phyloP scores from a whole-genome alignment of 305 asterid species.

The Nicotiana rustica region DNA sequence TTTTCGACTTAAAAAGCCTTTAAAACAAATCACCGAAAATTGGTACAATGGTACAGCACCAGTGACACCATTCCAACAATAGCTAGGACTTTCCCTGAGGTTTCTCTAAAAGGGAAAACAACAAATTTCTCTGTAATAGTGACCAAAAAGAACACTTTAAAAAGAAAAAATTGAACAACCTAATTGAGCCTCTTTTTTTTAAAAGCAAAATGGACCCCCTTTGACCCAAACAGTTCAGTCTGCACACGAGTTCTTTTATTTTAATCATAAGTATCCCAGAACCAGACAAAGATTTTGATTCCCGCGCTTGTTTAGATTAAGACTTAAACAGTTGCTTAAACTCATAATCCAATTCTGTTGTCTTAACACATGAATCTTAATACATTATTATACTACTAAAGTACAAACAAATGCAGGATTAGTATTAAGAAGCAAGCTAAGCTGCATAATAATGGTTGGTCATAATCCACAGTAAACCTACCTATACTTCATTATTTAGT shows the following conservation, averaged over 20 bases:
- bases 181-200: neutral
- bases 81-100: conserved; percentile 29
- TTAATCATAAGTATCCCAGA: conserved; percentile 28
- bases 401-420: conserved; percentile 25
- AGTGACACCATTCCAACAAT: conserved; percentile 28
- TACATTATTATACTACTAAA: conserved; percentile 35
- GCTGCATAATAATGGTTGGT: conserved; percentile 43
- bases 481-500: conserved; percentile 36
- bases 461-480: conserved; percentile 45
- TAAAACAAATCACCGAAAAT: conserved; percentile 40
- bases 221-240: conserved; percentile 36
- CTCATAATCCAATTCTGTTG: conserved; percentile 39
- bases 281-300: conserved; percentile 59
- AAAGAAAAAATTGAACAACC: conserved; percentile 11
- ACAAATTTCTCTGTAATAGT: conserved; percentile 26
- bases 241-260: conserved; percentile 36
- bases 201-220: conserved; percentile 35
- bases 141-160: conserved; percentile 22
- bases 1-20: conserved; percentile 29
- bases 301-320: conserved; percentile 46
- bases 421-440: conserved; percentile 34
- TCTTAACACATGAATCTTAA: conserved; percentile 39
- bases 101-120: neutral
- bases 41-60: conserved; percentile 36
- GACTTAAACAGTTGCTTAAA: conserved; percentile 36